phyloP scores from a whole-genome alignment of 2,329 filamentous ascomycete genomes.

The Xylariaceae sp. region DNA sequence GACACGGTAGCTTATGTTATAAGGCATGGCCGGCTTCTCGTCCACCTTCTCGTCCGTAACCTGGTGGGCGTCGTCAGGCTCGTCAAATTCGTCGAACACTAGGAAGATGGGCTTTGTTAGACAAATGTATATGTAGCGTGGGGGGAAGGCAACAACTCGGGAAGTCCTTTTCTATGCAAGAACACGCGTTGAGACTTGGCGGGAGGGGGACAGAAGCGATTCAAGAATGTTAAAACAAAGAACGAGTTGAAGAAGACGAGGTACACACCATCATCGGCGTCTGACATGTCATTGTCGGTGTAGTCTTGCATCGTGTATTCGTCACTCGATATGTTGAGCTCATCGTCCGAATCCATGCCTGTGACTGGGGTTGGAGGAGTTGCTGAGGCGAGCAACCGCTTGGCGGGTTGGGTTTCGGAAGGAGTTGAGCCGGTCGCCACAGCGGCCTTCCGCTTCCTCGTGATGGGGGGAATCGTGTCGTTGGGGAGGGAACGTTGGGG shows the following conservation, averaged over 20 bases:
- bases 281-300: conserved; percentile 65
- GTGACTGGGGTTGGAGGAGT: conserved; percentile 56
- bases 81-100: conserved; percentile 59
- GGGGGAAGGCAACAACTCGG: too few relatives aligned
- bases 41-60: conserved; percentile 54
- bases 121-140: not conserved
- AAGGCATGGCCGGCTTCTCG: conserved; percentile 67
- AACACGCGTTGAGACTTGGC: too few relatives aligned
- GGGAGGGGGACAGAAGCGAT: not conserved
- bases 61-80: conserved; percentile 49
- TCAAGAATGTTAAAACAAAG: not conserved
- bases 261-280: conserved; percentile 44
- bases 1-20: conserved; percentile 81
- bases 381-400: conserved; percentile 48
- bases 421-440: conserved; percentile 54
- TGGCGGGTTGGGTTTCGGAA: conserved; percentile 41
- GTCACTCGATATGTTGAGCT: conserved; percentile 75
- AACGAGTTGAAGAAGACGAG: conserved; percentile 6
- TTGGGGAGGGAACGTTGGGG: conserved; percentile 16
- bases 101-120: not conserved
- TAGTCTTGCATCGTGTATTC: conserved; percentile 70
- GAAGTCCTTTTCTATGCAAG: too few relatives aligned
- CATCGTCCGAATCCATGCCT: conserved; percentile 92
- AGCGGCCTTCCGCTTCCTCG: conserved; percentile 59
- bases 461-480: conserved; percentile 54